Conservation (phyloP, 768 basidiomycete genomes). For the Amanita rubescens region DNA sequence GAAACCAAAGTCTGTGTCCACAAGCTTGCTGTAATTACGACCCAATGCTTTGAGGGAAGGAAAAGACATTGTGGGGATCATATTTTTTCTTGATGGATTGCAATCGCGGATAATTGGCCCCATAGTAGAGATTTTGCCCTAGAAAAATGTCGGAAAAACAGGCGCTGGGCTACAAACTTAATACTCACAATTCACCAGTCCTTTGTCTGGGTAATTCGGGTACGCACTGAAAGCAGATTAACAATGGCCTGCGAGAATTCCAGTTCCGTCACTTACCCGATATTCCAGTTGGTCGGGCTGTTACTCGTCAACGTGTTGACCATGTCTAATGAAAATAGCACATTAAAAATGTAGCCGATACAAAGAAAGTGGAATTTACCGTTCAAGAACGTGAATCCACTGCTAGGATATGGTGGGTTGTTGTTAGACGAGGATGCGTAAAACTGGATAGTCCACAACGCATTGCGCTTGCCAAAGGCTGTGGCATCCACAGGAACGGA, state of each 20-base stretch:
- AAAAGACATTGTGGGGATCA: too few relatives aligned
- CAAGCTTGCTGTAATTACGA: too few relatives aligned
- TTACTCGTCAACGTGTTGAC: slow-evolving; percentile 27
- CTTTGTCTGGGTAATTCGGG: slow-evolving; percentile 36
- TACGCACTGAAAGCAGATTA: slow-evolving; percentile 27
- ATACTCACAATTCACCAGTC: slow-evolving; percentile 27
- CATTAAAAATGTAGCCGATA: not conserved
- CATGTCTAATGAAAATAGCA: slow-evolving; percentile 18
- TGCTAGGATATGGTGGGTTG: slow-evolving; percentile 30
- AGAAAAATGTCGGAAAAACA: not conserved
- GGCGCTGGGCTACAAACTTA: not conserved
- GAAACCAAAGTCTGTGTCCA: too few relatives aligned
- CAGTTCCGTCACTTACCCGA: slow-evolving; percentile 27
- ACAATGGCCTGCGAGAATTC: slow-evolving; percentile 23
- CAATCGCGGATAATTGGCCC: slow-evolving; percentile 23
- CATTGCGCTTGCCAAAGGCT: slow-evolving; percentile 31
- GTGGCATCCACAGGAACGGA: slow-evolving; percentile 24
- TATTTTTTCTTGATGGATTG: slow-evolving; percentile 24
- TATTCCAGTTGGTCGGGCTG: slow-evolving; percentile 30
- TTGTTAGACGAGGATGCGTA: slow-evolving; percentile 32
- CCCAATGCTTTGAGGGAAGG: too few relatives aligned
- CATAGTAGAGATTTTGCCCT: slow-evolving; percentile 31
- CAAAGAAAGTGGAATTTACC: slow-evolving; percentile 15
- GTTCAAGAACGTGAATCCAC: slow-evolving; percentile 36
- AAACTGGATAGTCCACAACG: slow-evolving; percentile 37